phyloP scores from a whole-genome alignment of 2,329 filamentous ascomycete genomes.

The Mollisiaceae sp. region DNA sequence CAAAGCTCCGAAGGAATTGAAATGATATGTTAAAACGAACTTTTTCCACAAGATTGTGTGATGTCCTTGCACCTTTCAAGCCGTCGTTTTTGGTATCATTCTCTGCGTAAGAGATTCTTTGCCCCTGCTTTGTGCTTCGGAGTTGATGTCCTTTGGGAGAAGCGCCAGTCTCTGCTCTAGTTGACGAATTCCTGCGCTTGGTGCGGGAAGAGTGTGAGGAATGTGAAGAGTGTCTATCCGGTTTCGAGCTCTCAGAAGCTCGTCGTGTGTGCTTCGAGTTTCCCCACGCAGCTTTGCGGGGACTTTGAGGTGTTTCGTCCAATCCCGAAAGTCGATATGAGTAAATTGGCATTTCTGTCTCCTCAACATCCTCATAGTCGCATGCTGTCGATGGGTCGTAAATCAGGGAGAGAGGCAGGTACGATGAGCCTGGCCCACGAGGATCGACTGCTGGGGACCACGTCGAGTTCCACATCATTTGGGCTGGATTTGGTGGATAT shows the following conservation, averaged over 20 bases:
- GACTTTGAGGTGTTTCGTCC: conserved; percentile 1
- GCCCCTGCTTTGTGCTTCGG: conserved; percentile 6
- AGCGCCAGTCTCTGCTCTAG: not conserved
- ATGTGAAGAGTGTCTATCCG: not conserved
- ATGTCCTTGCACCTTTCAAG: not conserved
- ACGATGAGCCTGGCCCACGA: not conserved
- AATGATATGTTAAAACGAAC: not conserved
- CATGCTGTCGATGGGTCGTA: not conserved
- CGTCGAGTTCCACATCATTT: not conserved
- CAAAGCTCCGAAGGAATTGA: not conserved
- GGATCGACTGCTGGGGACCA: not conserved
- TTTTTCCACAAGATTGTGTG: conserved; percentile 18
- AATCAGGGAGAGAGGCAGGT: not conserved
- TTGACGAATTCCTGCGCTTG: not conserved
- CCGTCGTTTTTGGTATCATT: not conserved
- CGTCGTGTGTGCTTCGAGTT: not conserved
- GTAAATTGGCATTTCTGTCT: not conserved
- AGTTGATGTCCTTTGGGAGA: conserved; percentile 11
- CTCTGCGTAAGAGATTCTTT: not conserved
- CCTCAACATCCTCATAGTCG: not conserved
- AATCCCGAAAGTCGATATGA: not conserved
- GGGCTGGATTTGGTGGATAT: not conserved
- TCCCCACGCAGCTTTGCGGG: conserved; percentile 6
- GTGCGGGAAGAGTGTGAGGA: not conserved
- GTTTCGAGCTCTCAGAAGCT: not conserved